These are phyloP conservation scores for Boletus rubescentipes DNA, from an alignment of 768 basidiomycete species.

Conservation along the genomic window DNA sequence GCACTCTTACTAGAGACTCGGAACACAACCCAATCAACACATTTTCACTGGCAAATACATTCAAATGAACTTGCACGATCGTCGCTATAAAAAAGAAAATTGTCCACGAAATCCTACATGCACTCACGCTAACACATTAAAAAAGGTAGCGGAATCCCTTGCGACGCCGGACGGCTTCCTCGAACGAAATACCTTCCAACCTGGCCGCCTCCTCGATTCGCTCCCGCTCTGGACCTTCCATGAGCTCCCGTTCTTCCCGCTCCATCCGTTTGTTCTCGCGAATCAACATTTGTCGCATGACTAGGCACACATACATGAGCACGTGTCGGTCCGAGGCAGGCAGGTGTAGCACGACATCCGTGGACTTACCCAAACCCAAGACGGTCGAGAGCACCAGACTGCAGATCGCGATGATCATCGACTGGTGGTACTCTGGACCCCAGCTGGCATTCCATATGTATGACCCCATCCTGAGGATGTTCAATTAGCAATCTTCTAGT, in stretches of 20 bases:
- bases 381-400: conserved; percentile 32
- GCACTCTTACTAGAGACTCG: too few species aligned
- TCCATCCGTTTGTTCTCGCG: conserved; percentile 52
- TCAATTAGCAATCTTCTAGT: too few species aligned
- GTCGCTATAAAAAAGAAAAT: not conserved
- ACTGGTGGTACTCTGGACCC: conserved; percentile 61
- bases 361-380: conserved; percentile 35
- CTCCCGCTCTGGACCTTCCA: conserved; percentile 44
- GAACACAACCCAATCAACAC: too few species aligned
- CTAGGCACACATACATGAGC: conserved; percentile 26
- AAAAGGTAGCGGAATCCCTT: conserved; percentile 60
- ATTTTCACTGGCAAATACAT: too few species aligned
- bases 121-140: conserved; percentile 18
- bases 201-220: conserved; percentile 58
- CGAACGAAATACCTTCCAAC: conserved; percentile 58
- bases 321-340: not conserved
- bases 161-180: conserved; percentile 55
- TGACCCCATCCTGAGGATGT: conserved; percentile 48
- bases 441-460: conserved; percentile 60
- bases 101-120: not conserved
- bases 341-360: too few species aligned
- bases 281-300: conserved; percentile 45
- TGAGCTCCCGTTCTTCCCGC: conserved; percentile 41
- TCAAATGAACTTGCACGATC: too few species aligned
- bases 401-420: conserved; percentile 48